phyloP scores from a whole-genome alignment of 371 early-diverging fungal genomes.

The Apophysomyces ossiformis region DNA sequence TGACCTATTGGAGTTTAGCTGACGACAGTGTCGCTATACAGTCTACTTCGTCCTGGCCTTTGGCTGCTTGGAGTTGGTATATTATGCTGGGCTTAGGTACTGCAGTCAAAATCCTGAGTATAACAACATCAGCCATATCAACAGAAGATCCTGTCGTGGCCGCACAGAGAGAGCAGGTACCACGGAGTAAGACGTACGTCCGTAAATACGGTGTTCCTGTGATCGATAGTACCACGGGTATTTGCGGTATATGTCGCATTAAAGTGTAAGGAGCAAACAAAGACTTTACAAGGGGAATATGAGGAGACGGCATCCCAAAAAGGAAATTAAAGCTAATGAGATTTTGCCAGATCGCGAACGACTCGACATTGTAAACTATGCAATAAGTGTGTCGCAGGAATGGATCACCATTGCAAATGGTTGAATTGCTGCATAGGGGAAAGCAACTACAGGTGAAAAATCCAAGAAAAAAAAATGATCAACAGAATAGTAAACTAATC shows the following conservation, averaged over 20 bases:
- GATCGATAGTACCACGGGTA: constrained; percentile 59
- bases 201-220: constrained; percentile 71
- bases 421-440: constrained; percentile 80
- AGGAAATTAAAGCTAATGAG: constrained; percentile 5
- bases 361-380: constrained; percentile 80
- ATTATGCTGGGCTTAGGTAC: constrained; percentile 34
- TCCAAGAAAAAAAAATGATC: neutral
- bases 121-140: constrained; percentile 49
- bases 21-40: neutral
- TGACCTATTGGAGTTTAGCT: constrained; percentile 3
- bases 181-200: constrained; percentile 69
- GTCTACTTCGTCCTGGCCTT: constrained; percentile 20
- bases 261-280: constrained; percentile 38
- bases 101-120: constrained; percentile 40
- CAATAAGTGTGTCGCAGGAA: constrained; percentile 81
- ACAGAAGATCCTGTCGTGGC: constrained; percentile 61
- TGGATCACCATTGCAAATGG: constrained; percentile 89
- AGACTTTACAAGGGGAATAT: neutral
- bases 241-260: constrained; percentile 79
- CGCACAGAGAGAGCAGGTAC: constrained; percentile 33
- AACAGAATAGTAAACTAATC: constrained; percentile 7
- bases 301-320: neutral
- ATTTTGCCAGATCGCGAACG: constrained; percentile 24
- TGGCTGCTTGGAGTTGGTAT: constrained; percentile 26
- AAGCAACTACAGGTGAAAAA: constrained; percentile 65